Evolutionary conservation across 2,329 filamentous ascomycete genomes (phyloP), one percentile per base, ranked within the genome.

Genomic region (Elsinoe batatas): DNA sequence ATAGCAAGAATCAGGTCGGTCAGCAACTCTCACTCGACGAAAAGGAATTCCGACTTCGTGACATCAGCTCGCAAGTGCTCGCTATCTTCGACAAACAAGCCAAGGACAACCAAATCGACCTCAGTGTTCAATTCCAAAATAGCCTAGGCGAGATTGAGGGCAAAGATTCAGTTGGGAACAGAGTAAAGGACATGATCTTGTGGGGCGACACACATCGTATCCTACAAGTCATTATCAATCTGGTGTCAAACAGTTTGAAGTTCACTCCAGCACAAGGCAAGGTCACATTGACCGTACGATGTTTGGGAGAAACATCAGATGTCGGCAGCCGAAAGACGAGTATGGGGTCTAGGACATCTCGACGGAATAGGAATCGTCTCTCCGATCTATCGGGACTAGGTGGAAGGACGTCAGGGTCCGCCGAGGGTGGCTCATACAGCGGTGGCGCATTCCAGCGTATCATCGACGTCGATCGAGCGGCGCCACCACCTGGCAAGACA

Each of bases 161-260:
- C 26, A 40, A 56, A 12, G 53, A 54, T 49, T 57, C 54, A 7
- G 35, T 54, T 22, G 64, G 62, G 1, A 76, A 80, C 3, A 76
- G 84, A 15, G 69, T 95, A 20, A 88, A 87, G 65, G 88, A 95
- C 60, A 91, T 94, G 84, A 84, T 87, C 51, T 74, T 96, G 1
- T 93, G 88, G 82, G 91, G 91, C n/a, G 91, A 96, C 63, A 87
- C 93, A 61, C 89, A 95, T 65, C 79, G 91, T 43, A 93, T 95
- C 37, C 72, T 95, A 22, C 91, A 95, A 67, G 87, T 95, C n/a
- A 81, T 95, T 46, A 95, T 94, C 74, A 95, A 95, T 65, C 75
- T 96, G 32, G 88, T 95, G 46, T 91, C 87, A 69, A 96, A 96
- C 72, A 88, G 86, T 67, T 73, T 95, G 42, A 96, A 96, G 67